phyloP scores from a whole-genome alignment of 805 yeast genomes.

The Candida quercuum region DNA sequence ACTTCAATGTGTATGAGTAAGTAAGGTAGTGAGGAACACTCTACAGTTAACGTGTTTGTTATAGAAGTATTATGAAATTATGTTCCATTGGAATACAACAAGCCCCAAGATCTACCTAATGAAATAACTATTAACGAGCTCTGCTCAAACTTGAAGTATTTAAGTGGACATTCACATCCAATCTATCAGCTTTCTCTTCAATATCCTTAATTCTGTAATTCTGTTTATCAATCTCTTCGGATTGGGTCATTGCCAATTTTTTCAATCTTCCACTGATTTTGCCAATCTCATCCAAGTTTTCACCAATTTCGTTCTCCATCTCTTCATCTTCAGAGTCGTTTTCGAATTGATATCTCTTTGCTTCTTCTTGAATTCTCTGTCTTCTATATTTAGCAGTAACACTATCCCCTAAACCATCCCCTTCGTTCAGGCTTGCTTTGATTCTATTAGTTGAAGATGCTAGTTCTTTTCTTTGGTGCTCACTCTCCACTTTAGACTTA shows the following conservation, averaged over 20 bases:
- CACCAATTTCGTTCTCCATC: slow-evolving; percentile 81
- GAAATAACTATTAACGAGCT: slow-evolving; percentile 30
- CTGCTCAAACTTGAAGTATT: slow-evolving; percentile 64
- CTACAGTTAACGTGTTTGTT: too few species aligned
- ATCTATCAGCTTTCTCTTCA: slow-evolving; percentile 77
- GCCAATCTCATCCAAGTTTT: slow-evolving; percentile 75
- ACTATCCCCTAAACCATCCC: slow-evolving; percentile 27
- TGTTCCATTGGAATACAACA: too few species aligned
- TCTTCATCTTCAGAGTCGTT: slow-evolving; percentile 91
- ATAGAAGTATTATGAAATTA: too few species aligned
- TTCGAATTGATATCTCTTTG: slow-evolving; percentile 74
- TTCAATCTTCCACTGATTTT: slow-evolving; percentile 65
- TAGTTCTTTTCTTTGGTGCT: slow-evolving; percentile 52
- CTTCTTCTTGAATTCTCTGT: slow-evolving; percentile 37
- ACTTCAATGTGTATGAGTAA: too few species aligned
- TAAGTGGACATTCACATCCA: slow-evolving; percentile 79
- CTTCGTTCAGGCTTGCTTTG: slow-evolving; percentile 50
- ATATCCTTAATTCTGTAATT: slow-evolving; percentile 67
- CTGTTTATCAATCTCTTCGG: slow-evolving; percentile 76
- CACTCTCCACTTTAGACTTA: slow-evolving; percentile 57
- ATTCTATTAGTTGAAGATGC: slow-evolving; percentile 65
- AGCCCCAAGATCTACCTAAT: not conserved
- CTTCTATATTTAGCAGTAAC: slow-evolving; percentile 31
- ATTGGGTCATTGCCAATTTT: slow-evolving; percentile 64
- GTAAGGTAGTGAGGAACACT: too few species aligned